These are phyloP conservation scores for Nemania abortiva DNA, from an alignment of 2,329 filamentous ascomycete genomes.

Conservation along the genomic window DNA sequence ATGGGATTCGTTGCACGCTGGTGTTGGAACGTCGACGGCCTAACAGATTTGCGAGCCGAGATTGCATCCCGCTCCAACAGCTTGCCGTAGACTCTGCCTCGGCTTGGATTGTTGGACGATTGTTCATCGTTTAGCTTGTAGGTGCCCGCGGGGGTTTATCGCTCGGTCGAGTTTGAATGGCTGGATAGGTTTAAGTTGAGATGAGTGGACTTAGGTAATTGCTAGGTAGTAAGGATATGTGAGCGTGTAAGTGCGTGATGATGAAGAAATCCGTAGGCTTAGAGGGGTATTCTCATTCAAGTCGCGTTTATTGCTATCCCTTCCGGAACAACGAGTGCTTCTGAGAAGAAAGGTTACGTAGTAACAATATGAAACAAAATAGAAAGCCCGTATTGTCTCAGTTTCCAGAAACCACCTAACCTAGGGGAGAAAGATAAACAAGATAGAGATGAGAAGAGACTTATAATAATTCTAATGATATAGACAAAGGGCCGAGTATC, in stretches of 20 bases:
- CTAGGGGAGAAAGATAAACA: background rate
- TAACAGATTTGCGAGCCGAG: constrained; percentile 23
- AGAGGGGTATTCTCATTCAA: background rate
- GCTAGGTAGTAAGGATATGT: background rate
- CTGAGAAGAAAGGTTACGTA: background rate
- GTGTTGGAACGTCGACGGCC: constrained; percentile 3
- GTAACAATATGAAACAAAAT: background rate
- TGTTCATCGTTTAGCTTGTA: constrained; percentile 19
- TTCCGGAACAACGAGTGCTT: background rate
- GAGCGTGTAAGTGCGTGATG: background rate
- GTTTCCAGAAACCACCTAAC: background rate
- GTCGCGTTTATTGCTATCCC: background rate
- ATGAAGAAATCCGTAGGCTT: background rate
- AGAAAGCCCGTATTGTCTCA: background rate
- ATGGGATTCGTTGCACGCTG: constrained; percentile 10
- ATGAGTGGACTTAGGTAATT: background rate
- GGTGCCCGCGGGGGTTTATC: background rate
- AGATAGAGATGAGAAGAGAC: background rate
- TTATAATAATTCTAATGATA: background rate
- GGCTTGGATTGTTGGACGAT: background rate
- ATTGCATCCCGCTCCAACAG: constrained; percentile 29
- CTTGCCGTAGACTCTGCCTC: constrained; percentile 14
- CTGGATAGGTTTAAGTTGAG: background rate
- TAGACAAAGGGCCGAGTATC: constrained; percentile 3
- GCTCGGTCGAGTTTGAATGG: background rate